Evolutionary conservation across 2,329 filamentous ascomycete species (phyloP).

Genomic region (Verticillium nubilum): DNA sequence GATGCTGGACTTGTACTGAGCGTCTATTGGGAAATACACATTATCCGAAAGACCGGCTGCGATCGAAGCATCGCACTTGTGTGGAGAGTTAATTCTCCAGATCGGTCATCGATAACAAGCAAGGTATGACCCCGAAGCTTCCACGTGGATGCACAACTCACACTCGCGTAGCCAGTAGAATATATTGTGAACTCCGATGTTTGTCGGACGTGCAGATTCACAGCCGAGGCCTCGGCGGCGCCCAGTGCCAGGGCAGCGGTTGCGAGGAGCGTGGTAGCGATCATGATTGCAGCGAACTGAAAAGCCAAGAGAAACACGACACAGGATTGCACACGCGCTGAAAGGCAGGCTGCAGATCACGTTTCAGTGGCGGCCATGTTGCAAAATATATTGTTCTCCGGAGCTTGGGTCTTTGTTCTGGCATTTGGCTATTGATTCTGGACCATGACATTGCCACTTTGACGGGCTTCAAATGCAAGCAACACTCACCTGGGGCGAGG

Average conservation of each 20-base stretch:
- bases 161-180: slow-evolving; percentile 1
- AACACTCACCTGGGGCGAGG: too few species aligned
- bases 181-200: background rate
- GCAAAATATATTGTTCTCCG: background rate
- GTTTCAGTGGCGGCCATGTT: background rate
- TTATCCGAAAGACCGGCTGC: slow-evolving; percentile 5
- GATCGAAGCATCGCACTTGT: slow-evolving; percentile 10
- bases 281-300: background rate
- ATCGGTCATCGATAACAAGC: too few species aligned
- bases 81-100: background rate
- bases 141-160: background rate
- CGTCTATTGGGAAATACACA: slow-evolving; percentile 4
- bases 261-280: background rate
- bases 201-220: background rate
- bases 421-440: too few species aligned
- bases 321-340: background rate
- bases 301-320: background rate
- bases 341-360: background rate
- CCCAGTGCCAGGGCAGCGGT: background rate
- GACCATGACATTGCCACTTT: too few species aligned
- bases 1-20: background rate
- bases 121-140: too few species aligned
- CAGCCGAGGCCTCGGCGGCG: background rate
- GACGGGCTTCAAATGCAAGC: too few species aligned
- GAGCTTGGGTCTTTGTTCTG: background rate